A percentile compares a stretch with the other conserved stretches of the same genome.
These are phyloP conservation scores for Periconia digitata DNA, from an alignment of 2,329 filamentous ascomycete genomes.

Conservation along the genomic window DNA sequence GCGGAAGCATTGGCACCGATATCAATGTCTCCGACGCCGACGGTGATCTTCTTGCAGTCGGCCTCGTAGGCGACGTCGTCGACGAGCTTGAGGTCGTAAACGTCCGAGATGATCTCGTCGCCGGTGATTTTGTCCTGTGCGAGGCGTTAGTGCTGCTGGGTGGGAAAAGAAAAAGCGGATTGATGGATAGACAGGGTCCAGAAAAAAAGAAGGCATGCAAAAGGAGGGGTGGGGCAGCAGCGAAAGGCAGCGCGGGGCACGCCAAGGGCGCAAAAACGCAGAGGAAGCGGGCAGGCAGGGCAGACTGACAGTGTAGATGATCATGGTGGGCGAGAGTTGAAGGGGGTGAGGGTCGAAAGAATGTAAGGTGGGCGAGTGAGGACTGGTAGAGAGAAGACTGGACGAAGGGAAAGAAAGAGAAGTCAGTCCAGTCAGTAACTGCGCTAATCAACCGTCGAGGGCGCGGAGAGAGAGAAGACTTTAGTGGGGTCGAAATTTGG, in stretches of 20 bases:
- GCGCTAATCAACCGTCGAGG: constrained; percentile 18
- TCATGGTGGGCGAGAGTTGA: constrained; percentile 48
- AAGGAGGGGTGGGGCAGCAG: constrained; percentile 15
- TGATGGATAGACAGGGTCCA: constrained; percentile 19
- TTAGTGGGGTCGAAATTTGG: constrained; percentile 20
- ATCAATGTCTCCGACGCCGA: constrained; percentile 75
- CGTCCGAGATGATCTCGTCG: constrained; percentile 97
- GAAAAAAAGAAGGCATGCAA: constrained; percentile 2
- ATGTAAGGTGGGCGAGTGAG: constrained; percentile 4
- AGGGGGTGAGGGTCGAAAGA: constrained; percentile 6
- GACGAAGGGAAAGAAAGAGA: constrained; percentile 11
- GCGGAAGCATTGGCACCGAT: constrained; percentile 96
- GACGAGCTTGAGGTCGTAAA: constrained; percentile 78
- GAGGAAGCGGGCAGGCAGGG: constrained; percentile 20
- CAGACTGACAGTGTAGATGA: constrained; percentile 58
- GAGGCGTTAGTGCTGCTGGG: constrained; percentile 9
- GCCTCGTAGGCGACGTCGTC: constrained; percentile 84
- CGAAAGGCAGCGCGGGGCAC: constrained; percentile 20
- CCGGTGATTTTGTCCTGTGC: constrained; percentile 80
- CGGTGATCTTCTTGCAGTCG: constrained; percentile 86
- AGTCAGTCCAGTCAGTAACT: constrained; percentile 2
- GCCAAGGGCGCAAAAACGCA: constrained; percentile 10
- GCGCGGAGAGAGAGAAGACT: constrained; percentile 1
- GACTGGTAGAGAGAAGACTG: constrained; percentile 13
- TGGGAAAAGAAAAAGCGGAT: no score